phyloP scores from a whole-genome alignment of 495 filamentous ascomycete species.

The Annulohypoxylon moriforme region DNA sequence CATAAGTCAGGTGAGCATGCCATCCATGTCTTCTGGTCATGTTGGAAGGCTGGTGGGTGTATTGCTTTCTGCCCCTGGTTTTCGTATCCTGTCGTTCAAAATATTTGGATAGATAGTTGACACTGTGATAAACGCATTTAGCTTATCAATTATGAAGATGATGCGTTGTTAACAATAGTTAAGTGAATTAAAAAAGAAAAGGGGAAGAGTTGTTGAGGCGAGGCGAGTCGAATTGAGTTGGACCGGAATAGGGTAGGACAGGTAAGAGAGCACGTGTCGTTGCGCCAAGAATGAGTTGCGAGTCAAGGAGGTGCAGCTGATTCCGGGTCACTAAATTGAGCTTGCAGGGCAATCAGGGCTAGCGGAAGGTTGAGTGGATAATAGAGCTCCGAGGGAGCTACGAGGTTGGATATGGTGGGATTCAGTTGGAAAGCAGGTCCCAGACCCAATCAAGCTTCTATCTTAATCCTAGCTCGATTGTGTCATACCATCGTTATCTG shows the following conservation, averaged over 20 bases:
- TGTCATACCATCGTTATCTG: slow-evolving; percentile 46
- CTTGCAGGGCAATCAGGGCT: slow-evolving; percentile 38
- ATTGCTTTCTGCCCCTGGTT: not conserved
- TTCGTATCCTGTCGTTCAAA: not conserved
- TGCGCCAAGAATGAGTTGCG: slow-evolving; percentile 25
- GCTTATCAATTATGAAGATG: slow-evolving; percentile 3
- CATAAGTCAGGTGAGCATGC: not conserved
- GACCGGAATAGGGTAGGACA: not conserved
- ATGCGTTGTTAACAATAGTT: slow-evolving; percentile 6
- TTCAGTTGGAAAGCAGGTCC: slow-evolving; percentile 3
- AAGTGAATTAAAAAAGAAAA: slow-evolving; percentile 11
- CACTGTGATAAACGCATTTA: not conserved
- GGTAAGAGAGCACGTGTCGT: slow-evolving; percentile 40
- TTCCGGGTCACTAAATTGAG: slow-evolving; percentile 21
- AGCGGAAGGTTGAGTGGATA: slow-evolving; percentile 24
- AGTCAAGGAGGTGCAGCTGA: slow-evolving; percentile 36
- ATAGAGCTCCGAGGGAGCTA: slow-evolving; percentile 26
- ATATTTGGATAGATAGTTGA: not conserved
- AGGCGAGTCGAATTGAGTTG: not conserved
- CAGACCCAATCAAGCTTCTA: slow-evolving; percentile 29
- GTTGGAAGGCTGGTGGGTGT: not conserved
- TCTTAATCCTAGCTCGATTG: slow-evolving; percentile 38
- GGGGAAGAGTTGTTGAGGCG: slow-evolving; percentile 20
- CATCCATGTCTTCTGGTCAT: slow-evolving; percentile 2
- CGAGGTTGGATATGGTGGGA: not conserved